Conservation (phyloP, 768 basidiomycete genomes). For the Auricularia sp. region DNA sequence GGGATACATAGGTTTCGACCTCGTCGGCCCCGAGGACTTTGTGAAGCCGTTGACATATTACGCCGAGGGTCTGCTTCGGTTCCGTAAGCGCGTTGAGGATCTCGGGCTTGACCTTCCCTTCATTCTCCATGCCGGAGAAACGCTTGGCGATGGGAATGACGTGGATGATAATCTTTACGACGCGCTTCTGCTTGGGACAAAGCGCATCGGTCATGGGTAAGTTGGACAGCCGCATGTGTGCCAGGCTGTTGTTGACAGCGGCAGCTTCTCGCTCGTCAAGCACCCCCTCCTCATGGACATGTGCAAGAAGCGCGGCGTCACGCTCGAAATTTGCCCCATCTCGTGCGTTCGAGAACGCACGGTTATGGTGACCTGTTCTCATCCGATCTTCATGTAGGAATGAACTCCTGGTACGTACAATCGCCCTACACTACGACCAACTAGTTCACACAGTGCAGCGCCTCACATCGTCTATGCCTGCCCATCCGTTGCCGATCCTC, state of each 20-base stretch:
- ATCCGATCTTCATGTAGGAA: constrained; percentile 35
- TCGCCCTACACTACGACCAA: background rate
- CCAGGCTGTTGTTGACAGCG: background rate
- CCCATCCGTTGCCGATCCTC: constrained; percentile 64
- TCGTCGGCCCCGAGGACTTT: constrained; percentile 66
- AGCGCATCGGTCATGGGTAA: constrained; percentile 74
- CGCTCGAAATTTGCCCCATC: constrained; percentile 70
- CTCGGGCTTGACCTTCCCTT: constrained; percentile 59
- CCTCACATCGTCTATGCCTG: constrained; percentile 67
- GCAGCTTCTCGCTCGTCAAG: constrained; percentile 63
- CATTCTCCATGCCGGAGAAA: constrained; percentile 74
- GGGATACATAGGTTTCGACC: constrained; percentile 52
- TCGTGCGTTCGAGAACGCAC: constrained; percentile 39
- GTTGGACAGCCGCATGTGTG: constrained; percentile 2
- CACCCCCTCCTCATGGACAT: constrained; percentile 63
- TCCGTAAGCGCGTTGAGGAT: constrained; percentile 46
- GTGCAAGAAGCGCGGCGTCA: constrained; percentile 52
- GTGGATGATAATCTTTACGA: constrained; percentile 70
- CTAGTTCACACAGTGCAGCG: constrained; percentile 30
- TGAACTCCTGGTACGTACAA: constrained; percentile 49
- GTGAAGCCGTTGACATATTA: constrained; percentile 53
- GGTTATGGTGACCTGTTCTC: background rate
- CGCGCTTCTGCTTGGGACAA: constrained; percentile 67
- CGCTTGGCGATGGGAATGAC: constrained; percentile 60
- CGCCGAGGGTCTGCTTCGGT: constrained; percentile 46